Base-by-base conservation (phyloP, 805 yeast species). In the Kluyveromyces dobzhanskii region DNA sequence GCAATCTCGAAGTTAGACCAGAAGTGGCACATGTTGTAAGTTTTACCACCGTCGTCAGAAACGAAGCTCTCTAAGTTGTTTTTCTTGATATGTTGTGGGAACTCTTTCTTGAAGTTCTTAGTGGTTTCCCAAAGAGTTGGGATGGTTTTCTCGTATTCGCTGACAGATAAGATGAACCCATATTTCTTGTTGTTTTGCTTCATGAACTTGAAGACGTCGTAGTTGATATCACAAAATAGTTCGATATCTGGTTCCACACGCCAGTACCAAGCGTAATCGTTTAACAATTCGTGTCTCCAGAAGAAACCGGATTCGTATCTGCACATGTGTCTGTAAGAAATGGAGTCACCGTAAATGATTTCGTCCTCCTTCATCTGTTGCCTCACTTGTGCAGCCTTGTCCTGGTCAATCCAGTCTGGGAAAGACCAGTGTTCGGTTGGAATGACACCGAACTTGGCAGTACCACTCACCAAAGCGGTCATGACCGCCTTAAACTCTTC, bases 1-100 rank as follows among this genome's bases (percentile, higher is more conserved):
- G 83, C 92, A 39, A 83, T 66, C 62, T 81, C 87, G 48, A 80
- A 81, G 57, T 81, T 81, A 6, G 85, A 71, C 92, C 94, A 84
- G 57, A 80, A 85, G 57, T 85, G 94, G 54, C 94, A 84, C 51
- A 73, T 54, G 53, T 83, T 84, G 59, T 78, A 85, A 0, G 74
- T 60, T 41, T 71, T 71, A 30, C 86, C 92, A 4, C 61, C 53
- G 56, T 82, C 85, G 48, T 72, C 64, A 10, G 81, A 71, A 17
- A 83, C 62, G 59, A 82, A 83, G n/a, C 70, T 69, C 61, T 78
- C 57, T 47, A 80, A 64, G 49, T 78, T 76, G 56, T 79, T 61
- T 31, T 59, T 44, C 41, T 62, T 56, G 9, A 72, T 39, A 17
- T 65, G 58, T 5, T 62, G 49, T 10, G 78, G 75, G 46, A 73